These are phyloP conservation scores for Myriosclerotinia scirpicola DNA, from an alignment of 2,329 filamentous ascomycete species.

Conservation along the genomic window DNA sequence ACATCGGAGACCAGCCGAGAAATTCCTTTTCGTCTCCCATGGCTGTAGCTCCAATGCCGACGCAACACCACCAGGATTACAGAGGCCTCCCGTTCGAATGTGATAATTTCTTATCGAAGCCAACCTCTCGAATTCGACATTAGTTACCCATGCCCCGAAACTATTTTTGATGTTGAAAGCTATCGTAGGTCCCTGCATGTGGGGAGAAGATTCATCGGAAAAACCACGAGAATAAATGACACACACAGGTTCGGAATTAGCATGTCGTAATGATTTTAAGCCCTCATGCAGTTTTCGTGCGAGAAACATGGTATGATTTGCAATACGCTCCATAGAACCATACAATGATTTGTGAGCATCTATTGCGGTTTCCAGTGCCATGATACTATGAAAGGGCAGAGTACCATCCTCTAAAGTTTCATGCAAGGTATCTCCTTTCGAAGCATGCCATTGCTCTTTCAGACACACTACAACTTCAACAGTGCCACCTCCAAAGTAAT, in stretches of 20 bases:
- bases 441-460: constrained; percentile 80
- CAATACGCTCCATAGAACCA: constrained; percentile 66
- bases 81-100: constrained; percentile 82
- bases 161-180: constrained; percentile 79
- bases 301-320: constrained; percentile 69
- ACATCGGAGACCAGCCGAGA: constrained; percentile 80
- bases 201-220: constrained; percentile 36
- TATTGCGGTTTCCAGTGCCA: constrained; percentile 76
- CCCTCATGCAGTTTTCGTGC: constrained; percentile 57
- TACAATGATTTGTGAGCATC: constrained; percentile 68
- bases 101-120: constrained; percentile 77
- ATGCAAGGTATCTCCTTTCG: constrained; percentile 71
- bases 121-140: constrained; percentile 84
- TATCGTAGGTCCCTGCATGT: constrained; percentile 69
- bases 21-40: constrained; percentile 82
- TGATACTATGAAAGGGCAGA: constrained; percentile 83
- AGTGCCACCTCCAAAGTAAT: constrained; percentile 92
- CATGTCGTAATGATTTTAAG: constrained; percentile 63
- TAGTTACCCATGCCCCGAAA: constrained; percentile 71
- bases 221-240: constrained; percentile 39
- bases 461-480: constrained; percentile 82
- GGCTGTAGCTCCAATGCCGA: constrained; percentile 69
- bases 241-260: constrained; percentile 51
- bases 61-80: constrained; percentile 87
- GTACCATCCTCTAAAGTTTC: constrained; percentile 89